Conservation (phyloP, 345 rosid genomes). For the Populus simonii region DNA sequence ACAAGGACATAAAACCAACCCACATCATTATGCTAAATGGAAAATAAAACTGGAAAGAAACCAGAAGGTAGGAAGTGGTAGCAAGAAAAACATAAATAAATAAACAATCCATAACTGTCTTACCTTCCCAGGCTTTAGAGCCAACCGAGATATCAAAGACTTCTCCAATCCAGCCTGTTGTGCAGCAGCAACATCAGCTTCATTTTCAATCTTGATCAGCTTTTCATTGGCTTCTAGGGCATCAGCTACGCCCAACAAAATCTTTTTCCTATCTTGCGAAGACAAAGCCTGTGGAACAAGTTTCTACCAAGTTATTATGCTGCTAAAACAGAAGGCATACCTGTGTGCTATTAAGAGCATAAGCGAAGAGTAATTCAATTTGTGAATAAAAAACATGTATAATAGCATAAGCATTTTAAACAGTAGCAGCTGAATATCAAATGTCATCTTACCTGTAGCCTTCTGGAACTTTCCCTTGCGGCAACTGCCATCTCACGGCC, state of each 20-base stretch:
- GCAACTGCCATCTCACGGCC: conserved; percentile 89
- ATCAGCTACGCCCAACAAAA: conserved; percentile 76
- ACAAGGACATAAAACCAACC: neutral
- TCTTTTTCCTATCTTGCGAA: conserved; percentile 64
- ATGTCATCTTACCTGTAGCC: conserved; percentile 64
- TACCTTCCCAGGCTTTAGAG: conserved; percentile 88
- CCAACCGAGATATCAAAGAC: conserved; percentile 75
- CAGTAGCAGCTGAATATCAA: neutral
- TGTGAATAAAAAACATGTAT: neutral
- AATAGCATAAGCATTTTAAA: conserved; percentile 7
- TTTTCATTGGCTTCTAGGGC: conserved; percentile 81
- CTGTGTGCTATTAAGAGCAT: neutral
- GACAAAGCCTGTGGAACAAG: conserved; percentile 53
- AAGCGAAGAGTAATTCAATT: neutral
- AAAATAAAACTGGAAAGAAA: conserved; percentile 1
- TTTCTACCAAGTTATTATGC: conserved; percentile 9
- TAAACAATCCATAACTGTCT: conserved; percentile 7
- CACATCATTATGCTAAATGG: neutral
- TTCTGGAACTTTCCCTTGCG: conserved; percentile 87
- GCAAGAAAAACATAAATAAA: neutral
- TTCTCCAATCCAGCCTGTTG: conserved; percentile 69
- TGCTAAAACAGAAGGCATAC: neutral
- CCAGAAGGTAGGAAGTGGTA: conserved; percentile 3
- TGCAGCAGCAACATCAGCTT: conserved; percentile 79
- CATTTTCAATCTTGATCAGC: conserved; percentile 61